phyloP scores from a whole-genome alignment of 1,284 basidiomycete genomes.

The Marasmius sp. region DNA sequence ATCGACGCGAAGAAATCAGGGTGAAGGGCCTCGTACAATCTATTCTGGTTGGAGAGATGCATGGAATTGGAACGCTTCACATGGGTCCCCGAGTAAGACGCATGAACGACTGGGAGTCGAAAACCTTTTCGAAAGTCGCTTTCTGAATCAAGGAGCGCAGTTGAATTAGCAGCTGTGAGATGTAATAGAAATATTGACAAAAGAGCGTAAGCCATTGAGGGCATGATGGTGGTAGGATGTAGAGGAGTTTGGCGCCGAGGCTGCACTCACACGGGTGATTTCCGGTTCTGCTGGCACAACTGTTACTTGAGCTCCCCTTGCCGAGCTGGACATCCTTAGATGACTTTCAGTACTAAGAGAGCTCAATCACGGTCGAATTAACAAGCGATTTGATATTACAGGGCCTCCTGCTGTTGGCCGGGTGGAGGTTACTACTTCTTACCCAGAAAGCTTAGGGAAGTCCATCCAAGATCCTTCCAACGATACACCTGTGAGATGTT shows the following conservation, averaged over 20 bases:
- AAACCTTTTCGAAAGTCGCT: conserved; percentile 12
- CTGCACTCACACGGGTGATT: too few species aligned
- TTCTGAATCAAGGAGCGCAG: background rate
- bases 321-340: too few species aligned
- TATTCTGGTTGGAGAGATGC: conserved; percentile 31
- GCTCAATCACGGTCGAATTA: too few species aligned
- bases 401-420: too few species aligned
- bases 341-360: too few species aligned
- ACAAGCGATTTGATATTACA: too few species aligned
- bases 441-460: too few species aligned
- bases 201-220: background rate
- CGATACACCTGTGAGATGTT: too few species aligned
- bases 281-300: too few species aligned
- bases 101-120: conserved; percentile 30
- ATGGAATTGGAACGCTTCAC: conserved; percentile 16
- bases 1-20: background rate
- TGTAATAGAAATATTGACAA: background rate
- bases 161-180: background rate
- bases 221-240: background rate
- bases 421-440: too few species aligned
- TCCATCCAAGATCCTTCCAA: too few species aligned
- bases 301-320: too few species aligned
- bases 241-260: background rate
- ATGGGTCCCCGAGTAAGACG: conserved; percentile 2
- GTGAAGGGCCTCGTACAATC: conserved; percentile 31